Conservation (phyloP, 208 protist species). For the Trypanosoma grayi region DNA sequence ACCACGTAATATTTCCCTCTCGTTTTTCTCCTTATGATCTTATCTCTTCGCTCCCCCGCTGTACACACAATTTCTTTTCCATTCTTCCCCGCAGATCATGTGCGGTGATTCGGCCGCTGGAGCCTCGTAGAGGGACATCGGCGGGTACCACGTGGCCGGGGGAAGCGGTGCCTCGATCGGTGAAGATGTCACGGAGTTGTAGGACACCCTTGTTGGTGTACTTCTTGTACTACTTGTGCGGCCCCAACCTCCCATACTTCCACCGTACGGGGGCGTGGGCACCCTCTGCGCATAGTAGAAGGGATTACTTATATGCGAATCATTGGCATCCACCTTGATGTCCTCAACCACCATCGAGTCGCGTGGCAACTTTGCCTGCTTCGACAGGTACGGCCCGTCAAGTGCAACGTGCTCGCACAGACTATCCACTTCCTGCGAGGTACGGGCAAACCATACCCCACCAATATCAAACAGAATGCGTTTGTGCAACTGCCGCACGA, state of each 20-base stretch:
- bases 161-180: conserved; percentile 5
- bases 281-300: background rate
- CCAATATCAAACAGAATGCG: conserved; percentile 80
- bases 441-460: conserved; percentile 76
- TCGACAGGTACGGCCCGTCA: conserved; percentile 50
- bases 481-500: conserved; percentile 77
- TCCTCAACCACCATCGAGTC: conserved; percentile 87
- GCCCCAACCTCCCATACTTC: conserved; percentile 10
- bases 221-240: conserved; percentile 4
- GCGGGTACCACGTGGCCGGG: background rate
- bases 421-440: conserved; percentile 61
- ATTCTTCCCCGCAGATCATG: too few relatives aligned
- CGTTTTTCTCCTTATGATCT: too few relatives aligned
- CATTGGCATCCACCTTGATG: conserved; percentile 41
- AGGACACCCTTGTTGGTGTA: background rate
- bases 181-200: conserved; percentile 2
- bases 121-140: too few relatives aligned
- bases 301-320: conserved; percentile 1
- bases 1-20: too few relatives aligned
- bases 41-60: too few relatives aligned
- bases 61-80: too few relatives aligned
- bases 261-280: background rate
- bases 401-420: conserved; percentile 81
- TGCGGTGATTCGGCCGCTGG: too few relatives aligned
- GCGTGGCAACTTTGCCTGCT: conserved; percentile 60